A percentile compares a stretch with the other conserved stretches of the same genome.
These are phyloP conservation scores for Backusella liffmaniae DNA, from an alignment of 192 early-diverging fungal genomes.

Conservation along the genomic window DNA sequence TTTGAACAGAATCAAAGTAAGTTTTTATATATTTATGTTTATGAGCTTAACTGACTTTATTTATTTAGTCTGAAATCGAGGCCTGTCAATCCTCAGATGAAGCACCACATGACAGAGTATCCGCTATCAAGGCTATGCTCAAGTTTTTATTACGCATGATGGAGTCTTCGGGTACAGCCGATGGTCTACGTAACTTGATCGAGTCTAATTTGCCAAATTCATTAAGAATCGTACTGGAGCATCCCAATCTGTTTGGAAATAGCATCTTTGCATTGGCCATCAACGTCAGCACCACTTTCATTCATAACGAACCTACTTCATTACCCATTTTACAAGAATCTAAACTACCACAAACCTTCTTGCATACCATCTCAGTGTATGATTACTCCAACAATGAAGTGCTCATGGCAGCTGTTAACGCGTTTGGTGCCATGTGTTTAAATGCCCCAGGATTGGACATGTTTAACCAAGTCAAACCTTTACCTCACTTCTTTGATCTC, in stretches of 20 bases:
- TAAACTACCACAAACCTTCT: slow-evolving; percentile 80
- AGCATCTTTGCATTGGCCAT: slow-evolving; percentile 85
- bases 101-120: slow-evolving; percentile 70
- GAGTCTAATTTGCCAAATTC: slow-evolving; percentile 83
- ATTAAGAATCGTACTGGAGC: slow-evolving; percentile 68
- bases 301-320: slow-evolving; percentile 98
- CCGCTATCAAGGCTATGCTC: slow-evolving; percentile 82
- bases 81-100: slow-evolving; percentile 38
- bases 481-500: slow-evolving; percentile 69
- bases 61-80: slow-evolving; percentile 54
- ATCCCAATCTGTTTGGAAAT: slow-evolving; percentile 76
- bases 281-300: slow-evolving; percentile 92
- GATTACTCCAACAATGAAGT: slow-evolving; percentile 40
- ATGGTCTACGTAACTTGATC: slow-evolving; percentile 92
- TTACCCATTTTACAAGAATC: slow-evolving; percentile 93
- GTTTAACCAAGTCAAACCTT: slow-evolving; percentile 68
- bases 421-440: slow-evolving; percentile 94
- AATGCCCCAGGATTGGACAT: slow-evolving; percentile 86
- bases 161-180: slow-evolving; percentile 88
- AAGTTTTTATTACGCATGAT: slow-evolving; percentile 93
- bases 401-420: slow-evolving; percentile 79
- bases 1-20: slow-evolving; percentile 75
- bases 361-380: slow-evolving; percentile 63
- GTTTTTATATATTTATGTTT: background rate
- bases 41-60: background rate